Evolutionary conservation across 2,329 filamentous ascomycete species (phyloP), one percentile per base, ranked within the genome.

Genomic region (Myriosclerotinia duriaeana): DNA sequence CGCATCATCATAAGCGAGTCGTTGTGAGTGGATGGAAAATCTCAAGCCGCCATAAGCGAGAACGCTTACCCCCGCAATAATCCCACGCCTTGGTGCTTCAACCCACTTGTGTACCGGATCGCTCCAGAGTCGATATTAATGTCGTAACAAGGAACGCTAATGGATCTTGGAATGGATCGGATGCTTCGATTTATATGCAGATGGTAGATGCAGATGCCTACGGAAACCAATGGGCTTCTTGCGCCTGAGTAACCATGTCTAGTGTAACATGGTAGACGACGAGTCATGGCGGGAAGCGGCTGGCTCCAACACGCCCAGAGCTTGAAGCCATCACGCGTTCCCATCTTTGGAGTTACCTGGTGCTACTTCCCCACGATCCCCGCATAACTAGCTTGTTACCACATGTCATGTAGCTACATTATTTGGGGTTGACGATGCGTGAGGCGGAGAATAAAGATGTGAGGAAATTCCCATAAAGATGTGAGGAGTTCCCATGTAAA

Each of bases 281-380:
- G 50, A 64, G 40, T 58, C 30, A 58, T 38, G 53, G 17, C 50
- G 20, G 9, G n/a, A 20, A 8, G 36, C 54, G 62, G 42, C 61
- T 46, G 22, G 62, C 20, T 15, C 34, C 40, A 36, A 4, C 8
- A 64, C 6, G 62, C n/a, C 7, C 38, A 50, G 53, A 26, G 26
- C 53, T 64, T 58, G 30, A 48, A 48, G 53, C 8, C 40, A 53
- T 40, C 15, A 22, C 11, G 34, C 20, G 34, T 11, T 52, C 36
- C 59, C 59, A 62, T 62, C n/a, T 34, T 48, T 20, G 20, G 30
- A 54, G 26, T 22, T 56, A 7, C 52, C 11, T 34, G 50, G 7
- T 50, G 58, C 44, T n/a, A 50, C 38, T 61, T 55, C 40, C 53
- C 67, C 64, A 62, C 58, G 58, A 66, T 64, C 67, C 54, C 67